Evolutionary conservation across 176 grass and related monocot genomes (phyloP), one percentile per base, ranked within the genome.

Genomic region (Coix lacrymajobi): DNA sequence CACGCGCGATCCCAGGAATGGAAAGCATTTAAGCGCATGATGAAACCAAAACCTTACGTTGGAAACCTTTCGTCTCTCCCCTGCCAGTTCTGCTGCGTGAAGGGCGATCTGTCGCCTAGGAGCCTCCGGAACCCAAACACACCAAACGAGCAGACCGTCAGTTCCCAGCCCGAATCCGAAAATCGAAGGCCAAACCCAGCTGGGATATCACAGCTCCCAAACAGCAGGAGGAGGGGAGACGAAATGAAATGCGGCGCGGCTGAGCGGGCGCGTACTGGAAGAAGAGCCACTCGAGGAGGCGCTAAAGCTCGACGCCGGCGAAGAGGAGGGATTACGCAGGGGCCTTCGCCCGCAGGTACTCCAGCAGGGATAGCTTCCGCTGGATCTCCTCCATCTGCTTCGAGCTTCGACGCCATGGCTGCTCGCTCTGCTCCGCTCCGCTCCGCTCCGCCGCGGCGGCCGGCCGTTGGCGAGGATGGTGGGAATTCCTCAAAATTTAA

Each of bases 321-420:
- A 93, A 99, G 75, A 96, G 91, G 79, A 99, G 91, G 44, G 96
- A 99, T 58, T 99, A 93, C 52, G 96, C 89, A 6, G 96, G 93
- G 66, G 87, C 91, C 79, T 88, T 91, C 43, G 93, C 85, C 22
- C 96, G 89, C 14, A 93, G 96, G 83, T 92, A 96, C 69, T 83
- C 85, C 34, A 96, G 87, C 77, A 95, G 30, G 11, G 85, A 75
- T 41, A 99, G 84, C 86, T 99, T 99, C 91, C 91, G 84, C 86
- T 96, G 96, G 82, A 99, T 90, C 91, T 92, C 93, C 87, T 99
- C 96, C 96, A 99, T 99, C 73, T 96, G 96, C 91, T 93, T n/a
- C n/a, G n/a, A n/a, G n/a, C n/a, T n/a, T 99, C 36, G 96, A 96
- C 82, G 96, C 96, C 96, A 99, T 96, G 76, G 80, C 61, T 25